Conservation (phyloP, 139 green algal genomes). For the Picochlorum sp. region DNA sequence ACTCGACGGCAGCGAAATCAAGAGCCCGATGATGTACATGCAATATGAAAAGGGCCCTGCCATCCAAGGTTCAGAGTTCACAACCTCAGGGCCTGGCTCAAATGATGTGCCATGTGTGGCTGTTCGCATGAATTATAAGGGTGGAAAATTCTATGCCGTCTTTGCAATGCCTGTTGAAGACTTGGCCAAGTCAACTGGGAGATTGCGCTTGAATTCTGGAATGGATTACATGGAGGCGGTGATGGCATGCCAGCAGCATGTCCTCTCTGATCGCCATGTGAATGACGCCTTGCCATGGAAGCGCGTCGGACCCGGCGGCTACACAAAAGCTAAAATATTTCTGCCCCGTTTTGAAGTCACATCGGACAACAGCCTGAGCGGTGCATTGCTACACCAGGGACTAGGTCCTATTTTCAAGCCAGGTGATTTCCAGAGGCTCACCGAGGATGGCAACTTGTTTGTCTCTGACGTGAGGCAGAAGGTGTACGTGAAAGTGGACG, state of each 20-base stretch:
- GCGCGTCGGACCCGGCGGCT: not conserved
- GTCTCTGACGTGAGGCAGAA: conserved; percentile 32
- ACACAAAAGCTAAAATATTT: conserved; percentile 11
- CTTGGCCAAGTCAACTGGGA: not conserved
- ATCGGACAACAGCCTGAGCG: not conserved
- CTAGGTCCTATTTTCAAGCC: conserved; percentile 7
- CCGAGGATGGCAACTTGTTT: conserved; percentile 1
- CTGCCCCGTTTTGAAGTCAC: conserved; percentile 27
- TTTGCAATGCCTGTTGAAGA: conserved; percentile 13
- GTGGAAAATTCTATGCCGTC: conserved; percentile 16
- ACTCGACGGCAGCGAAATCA: not conserved
- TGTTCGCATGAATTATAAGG: conserved; percentile 19
- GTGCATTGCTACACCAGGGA: not conserved
- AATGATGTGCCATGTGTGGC: conserved; percentile 4
- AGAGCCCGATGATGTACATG: conserved; percentile 16
- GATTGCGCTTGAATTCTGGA: not conserved
- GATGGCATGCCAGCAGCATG: not conserved
- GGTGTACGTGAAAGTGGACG: conserved; percentile 24
- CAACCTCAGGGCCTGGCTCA: not conserved
- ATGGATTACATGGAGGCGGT: conserved; percentile 6
- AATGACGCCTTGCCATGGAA: not conserved
- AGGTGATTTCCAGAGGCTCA: conserved; percentile 17
- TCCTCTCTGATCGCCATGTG: not conserved
- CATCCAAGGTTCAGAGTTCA: conserved; percentile 10
- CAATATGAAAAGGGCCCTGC: conserved; percentile 1